Evolutionary conservation across 2,329 filamentous ascomycete species (phyloP).

Genomic region (Arthrobotrys entomopaga): DNA sequence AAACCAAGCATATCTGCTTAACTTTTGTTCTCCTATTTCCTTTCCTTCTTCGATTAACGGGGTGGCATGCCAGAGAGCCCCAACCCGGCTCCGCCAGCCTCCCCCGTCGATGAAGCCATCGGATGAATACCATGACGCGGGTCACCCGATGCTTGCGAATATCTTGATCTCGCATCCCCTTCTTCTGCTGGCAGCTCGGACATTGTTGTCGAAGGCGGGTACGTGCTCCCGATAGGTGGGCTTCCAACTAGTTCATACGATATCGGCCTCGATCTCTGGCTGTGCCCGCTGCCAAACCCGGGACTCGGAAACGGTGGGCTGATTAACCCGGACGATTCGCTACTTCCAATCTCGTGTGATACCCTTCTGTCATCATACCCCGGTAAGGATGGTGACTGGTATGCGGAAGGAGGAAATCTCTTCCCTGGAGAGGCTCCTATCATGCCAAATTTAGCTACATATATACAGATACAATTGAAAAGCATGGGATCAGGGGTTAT

Average conservation of each 20-base stretch:
- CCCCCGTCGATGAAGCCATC: not conserved
- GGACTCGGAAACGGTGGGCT: conserved; percentile 42
- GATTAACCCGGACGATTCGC: conserved; percentile 24
- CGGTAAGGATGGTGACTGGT: conserved; percentile 38
- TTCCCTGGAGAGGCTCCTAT: conserved; percentile 37
- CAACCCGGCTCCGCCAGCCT: conserved; percentile 17
- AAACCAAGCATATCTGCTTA: no score
- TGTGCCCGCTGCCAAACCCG: conserved; percentile 2
- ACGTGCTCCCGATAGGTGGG: conserved; percentile 12
- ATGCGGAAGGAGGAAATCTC: conserved; percentile 48
- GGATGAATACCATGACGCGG: conserved; percentile 41
- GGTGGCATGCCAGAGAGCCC: conserved; percentile 27
- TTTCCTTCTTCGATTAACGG: not conserved
- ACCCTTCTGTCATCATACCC: conserved; percentile 33
- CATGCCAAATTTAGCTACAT: conserved; percentile 18
- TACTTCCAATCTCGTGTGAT: conserved; percentile 46
- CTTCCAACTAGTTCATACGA: conserved; percentile 50
- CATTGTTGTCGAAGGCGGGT: conserved; percentile 39
- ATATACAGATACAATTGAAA: not conserved
- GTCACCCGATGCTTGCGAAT: conserved; percentile 43
- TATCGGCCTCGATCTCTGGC: conserved; percentile 24
- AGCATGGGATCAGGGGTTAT: not conserved
- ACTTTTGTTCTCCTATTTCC: conserved; percentile 3
- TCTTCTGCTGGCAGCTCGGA: conserved; percentile 40
- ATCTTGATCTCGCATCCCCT: conserved; percentile 31